Evolutionary conservation across 1,284 basidiomycete species (phyloP).

Genomic region (Ceratobasidium sp.): DNA sequence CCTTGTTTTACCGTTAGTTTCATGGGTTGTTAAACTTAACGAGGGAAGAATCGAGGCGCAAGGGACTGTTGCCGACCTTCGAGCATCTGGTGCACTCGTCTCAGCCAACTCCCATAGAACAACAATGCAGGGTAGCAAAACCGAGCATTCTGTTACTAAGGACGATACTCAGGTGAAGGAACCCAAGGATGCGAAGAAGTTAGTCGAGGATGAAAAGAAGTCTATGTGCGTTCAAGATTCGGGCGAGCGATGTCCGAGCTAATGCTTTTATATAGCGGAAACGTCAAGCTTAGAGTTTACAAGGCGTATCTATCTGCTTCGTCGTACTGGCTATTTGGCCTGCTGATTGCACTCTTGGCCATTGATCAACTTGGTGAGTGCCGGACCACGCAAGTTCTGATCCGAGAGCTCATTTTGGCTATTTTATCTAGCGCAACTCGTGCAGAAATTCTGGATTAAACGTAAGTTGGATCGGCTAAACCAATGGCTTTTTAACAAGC

Average conservation of each 20-base stretch:
- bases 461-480: background rate
- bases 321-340: conserved; percentile 39
- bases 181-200: conserved; percentile 24
- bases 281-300: conserved; percentile 4
- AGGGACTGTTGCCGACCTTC: conserved; percentile 27
- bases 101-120: too few relatives aligned
- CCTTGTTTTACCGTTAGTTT: conserved; percentile 75
- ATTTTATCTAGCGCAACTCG: conserved; percentile 10
- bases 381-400: too few relatives aligned
- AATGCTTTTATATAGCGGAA: background rate
- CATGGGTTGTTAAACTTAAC: conserved; percentile 51
- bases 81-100: conserved; percentile 15
- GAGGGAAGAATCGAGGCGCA: conserved; percentile 34
- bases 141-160: too few relatives aligned
- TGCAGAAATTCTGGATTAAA: conserved; percentile 44
- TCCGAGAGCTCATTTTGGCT: too few relatives aligned
- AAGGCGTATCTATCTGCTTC: conserved; percentile 40
- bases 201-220: conserved; percentile 45
- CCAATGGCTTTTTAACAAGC: background rate
- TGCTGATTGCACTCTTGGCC: background rate
- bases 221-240: conserved; percentile 16
- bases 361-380: conserved; percentile 28
- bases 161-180: background rate
- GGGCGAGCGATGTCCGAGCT: too few relatives aligned
- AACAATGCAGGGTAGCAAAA: background rate